A percentile compares a stretch with the other conserved stretches of the same genome.
Evolutionary conservation across 371 early-diverging fungal species (phyloP).

Genomic region (Lichtheimia hyalospora): DNA sequence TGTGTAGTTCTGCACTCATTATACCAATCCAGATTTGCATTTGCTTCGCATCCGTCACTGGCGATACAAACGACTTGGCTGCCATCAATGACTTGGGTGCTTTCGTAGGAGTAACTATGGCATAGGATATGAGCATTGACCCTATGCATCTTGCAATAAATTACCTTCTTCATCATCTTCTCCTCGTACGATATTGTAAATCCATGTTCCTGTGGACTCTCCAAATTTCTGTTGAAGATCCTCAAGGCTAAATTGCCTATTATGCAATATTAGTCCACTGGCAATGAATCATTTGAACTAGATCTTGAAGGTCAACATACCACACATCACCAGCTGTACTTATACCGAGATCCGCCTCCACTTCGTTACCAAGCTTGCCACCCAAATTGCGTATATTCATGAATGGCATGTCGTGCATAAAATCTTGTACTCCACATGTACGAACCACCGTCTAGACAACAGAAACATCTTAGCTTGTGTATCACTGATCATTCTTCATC

Average conservation of each 20-base stretch:
- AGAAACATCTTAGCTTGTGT: not conserved
- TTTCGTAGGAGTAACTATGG: constrained; percentile 42
- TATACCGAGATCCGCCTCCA: constrained; percentile 62
- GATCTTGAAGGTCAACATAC: constrained; percentile 9
- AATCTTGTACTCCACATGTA: constrained; percentile 46
- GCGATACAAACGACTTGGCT: constrained; percentile 51
- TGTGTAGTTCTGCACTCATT: constrained; percentile 56
- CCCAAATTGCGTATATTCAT: constrained; percentile 80
- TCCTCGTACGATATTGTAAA: constrained; percentile 66
- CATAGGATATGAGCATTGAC: not conserved
- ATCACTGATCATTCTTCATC: not conserved
- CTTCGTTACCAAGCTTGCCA: constrained; percentile 83
- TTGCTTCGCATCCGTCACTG: constrained; percentile 24
- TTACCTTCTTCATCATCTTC: constrained; percentile 60
- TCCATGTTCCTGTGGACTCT: constrained; percentile 48
- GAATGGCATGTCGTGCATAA: constrained; percentile 68
- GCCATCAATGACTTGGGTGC: constrained; percentile 62
- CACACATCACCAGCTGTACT: constrained; percentile 51
- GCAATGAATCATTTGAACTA: no score
- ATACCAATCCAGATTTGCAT: constrained; percentile 58
- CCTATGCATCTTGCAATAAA: not conserved
- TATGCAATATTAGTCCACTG: not conserved
- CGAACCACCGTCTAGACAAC: constrained; percentile 61
- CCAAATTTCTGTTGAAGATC: constrained; percentile 45
- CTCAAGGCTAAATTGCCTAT: constrained; percentile 29